These are phyloP conservation scores for Colletotrichum melonis DNA, from an alignment of 2,329 filamentous ascomycete species.

Conservation along the genomic window DNA sequence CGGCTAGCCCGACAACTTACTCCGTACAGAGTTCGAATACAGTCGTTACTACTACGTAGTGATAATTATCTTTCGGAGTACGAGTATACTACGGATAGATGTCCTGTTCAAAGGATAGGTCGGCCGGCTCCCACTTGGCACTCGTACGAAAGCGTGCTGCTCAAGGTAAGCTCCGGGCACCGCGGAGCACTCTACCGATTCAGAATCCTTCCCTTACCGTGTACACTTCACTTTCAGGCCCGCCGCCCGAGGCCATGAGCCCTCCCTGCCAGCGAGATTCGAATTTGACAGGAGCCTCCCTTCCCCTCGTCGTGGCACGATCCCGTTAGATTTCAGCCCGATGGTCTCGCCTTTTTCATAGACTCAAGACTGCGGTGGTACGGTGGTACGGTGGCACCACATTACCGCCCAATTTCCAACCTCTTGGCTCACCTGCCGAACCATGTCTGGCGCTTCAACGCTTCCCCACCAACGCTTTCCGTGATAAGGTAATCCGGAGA, in stretches of 20 bases:
- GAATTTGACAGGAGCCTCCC: not conserved
- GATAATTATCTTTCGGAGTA: not conserved
- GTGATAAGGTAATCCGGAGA: constrained; percentile 20
- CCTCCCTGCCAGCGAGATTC: not conserved
- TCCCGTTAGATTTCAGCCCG: not conserved
- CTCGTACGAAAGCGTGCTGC: not conserved
- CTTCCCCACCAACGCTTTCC: constrained; percentile 22
- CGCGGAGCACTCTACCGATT: not conserved
- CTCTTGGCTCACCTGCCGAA: constrained; percentile 21
- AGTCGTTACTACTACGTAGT: not conserved
- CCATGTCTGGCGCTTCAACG: not conserved
- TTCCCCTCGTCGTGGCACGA: not conserved
- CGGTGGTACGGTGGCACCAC: constrained; percentile 20
- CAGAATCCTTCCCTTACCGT: not conserved
- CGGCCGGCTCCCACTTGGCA: not conserved
- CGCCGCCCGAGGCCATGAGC: not conserved
- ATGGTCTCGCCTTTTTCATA: constrained; percentile 12
- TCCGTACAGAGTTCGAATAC: no score
- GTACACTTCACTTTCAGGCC: not conserved
- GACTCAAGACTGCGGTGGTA: constrained; percentile 10
- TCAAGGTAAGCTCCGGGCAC: not conserved
- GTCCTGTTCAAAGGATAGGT: not conserved
- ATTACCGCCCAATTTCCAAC: constrained; percentile 27
- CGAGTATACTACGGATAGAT: not conserved
- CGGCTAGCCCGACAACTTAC: not conserved